Conservation (phyloP, 2,329 filamentous ascomycete genomes). For the Coleophoma crateriformis region DNA sequence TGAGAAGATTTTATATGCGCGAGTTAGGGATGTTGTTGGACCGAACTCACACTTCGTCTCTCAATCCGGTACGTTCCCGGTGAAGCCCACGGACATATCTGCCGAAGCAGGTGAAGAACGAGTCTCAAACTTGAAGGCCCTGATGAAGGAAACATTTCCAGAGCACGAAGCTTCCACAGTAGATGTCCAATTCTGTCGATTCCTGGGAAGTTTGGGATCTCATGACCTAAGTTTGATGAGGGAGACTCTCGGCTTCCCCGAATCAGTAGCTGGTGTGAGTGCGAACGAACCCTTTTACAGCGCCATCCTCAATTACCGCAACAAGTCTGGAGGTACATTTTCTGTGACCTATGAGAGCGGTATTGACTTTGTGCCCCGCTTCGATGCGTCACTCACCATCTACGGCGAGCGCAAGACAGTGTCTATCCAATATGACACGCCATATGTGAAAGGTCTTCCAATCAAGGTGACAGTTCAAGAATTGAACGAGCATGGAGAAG, state of each 20-base stretch:
- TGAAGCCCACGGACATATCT: slow-evolving; percentile 35
- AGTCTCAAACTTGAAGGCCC: slow-evolving; percentile 15
- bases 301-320: slow-evolving; percentile 39
- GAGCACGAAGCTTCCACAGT: slow-evolving; percentile 24
- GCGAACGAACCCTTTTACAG: slow-evolving; percentile 35
- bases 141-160: slow-evolving; percentile 28
- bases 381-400: slow-evolving; percentile 47
- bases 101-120: slow-evolving; percentile 20
- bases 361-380: slow-evolving; percentile 43
- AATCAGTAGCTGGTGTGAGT: slow-evolving; percentile 37
- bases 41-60: slow-evolving; percentile 43
- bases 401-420: slow-evolving; percentile 50
- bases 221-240: slow-evolving; percentile 51
- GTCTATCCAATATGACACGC: slow-evolving; percentile 48
- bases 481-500: slow-evolving; percentile 32
- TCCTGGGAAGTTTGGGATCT: slow-evolving; percentile 42
- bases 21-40: slow-evolving; percentile 46
- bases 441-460: slow-evolving; percentile 49
- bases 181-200: slow-evolving; percentile 29
- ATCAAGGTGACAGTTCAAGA: slow-evolving; percentile 37
- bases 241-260: slow-evolving; percentile 44
- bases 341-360: slow-evolving; percentile 52
- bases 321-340: slow-evolving; percentile 30
- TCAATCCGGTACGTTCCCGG: slow-evolving; percentile 42
- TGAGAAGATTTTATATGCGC: slow-evolving; percentile 47